Base-by-base conservation (phyloP, 192 early-diverging fungal genomes). In the Coemansia sp. region DNA sequence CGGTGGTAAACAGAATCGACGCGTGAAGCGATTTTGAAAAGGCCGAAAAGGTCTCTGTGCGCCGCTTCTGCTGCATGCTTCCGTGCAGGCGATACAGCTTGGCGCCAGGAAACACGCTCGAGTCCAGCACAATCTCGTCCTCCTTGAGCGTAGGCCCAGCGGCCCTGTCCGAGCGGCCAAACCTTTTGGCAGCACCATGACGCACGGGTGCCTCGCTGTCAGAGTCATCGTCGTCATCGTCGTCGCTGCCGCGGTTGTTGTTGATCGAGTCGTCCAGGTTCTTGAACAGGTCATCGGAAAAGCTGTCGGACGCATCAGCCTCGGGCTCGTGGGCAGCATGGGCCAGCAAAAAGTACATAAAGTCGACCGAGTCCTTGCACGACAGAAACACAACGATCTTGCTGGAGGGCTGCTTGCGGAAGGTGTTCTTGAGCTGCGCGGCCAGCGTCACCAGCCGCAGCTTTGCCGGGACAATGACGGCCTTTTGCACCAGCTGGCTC, bases 341-440 rank as follows among this genome's bases (percentile, higher is more conserved):
- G 0, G 81, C 81, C 39, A 98, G 81, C 36, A 93, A 38, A 73
- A 88, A 88, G 65, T 90, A 87, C 68, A 94, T 89, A 73, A 93
- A 99, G 79, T 99, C 94, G 23, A 97, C 94, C 3, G 92, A 82
- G 62, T 96, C 97, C 50, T 90, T 89, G 37, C 86, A 90, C 22
- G 92, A 88, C 54, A 95, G 71, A 63, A 99, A 99, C n/a, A 99
- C 85, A 32, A 99, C 88, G n/a, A 90, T 70, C 51, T 60, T 80
- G 58, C 47, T 69, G 35, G 48, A 78, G 5, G 62, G 56, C 53
- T 49, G 45, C 41, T 45, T 31, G 19, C 63, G 54, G 52, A 75
- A 56, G 32, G 79, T 62, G 63, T 80, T 71, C 46, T 86, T 85
- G 27, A 97, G 78, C 51, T 88, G 63, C 13, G 90, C 85, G 3